Conservation (phyloP, 108 stramenopile species). For the Nitzschia sp. region DNA sequence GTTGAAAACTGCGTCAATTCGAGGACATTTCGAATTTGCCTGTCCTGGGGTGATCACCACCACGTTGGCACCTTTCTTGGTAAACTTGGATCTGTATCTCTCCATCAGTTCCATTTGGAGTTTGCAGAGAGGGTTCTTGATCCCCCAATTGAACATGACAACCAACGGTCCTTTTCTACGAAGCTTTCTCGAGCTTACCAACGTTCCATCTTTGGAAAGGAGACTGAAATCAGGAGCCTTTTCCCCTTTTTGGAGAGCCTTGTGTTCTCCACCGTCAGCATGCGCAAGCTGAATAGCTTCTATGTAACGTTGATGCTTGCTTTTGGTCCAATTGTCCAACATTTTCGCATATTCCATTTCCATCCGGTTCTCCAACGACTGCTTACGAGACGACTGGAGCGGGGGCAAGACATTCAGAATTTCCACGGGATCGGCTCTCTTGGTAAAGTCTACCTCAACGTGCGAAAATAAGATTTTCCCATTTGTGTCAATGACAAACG, state of each 20-base stretch:
- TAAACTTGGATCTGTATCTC: constrained; percentile 3
- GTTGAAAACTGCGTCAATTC: background rate
- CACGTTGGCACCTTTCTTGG: constrained; percentile 26
- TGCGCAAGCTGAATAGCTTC: background rate
- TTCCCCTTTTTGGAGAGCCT: constrained; percentile 11
- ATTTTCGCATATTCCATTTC: constrained; percentile 1
- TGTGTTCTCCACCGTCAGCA: background rate
- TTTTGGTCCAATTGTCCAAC: constrained; percentile 1
- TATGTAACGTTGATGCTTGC: background rate
- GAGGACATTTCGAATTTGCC: background rate
- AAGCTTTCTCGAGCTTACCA: constrained; percentile 6
- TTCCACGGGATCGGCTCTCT: constrained; percentile 26
- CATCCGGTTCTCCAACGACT: background rate
- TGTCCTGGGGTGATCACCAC: constrained; percentile 14
- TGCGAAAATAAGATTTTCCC: constrained; percentile 6
- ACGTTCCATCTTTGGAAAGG: background rate
- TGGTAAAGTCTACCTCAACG: constrained; percentile 12
- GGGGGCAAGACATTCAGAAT: constrained; percentile 20
- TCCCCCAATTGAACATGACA: constrained; percentile 15
- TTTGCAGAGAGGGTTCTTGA: constrained; percentile 10
- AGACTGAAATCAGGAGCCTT: constrained; percentile 31
- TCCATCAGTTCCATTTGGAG: constrained; percentile 10
- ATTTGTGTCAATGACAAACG: constrained; percentile 26
- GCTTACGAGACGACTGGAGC: constrained; percentile 1
- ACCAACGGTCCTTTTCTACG: constrained; percentile 14